These are phyloP conservation scores for Tylopilus sp. DNA, from an alignment of 768 basidiomycete genomes.

Conservation along the genomic window DNA sequence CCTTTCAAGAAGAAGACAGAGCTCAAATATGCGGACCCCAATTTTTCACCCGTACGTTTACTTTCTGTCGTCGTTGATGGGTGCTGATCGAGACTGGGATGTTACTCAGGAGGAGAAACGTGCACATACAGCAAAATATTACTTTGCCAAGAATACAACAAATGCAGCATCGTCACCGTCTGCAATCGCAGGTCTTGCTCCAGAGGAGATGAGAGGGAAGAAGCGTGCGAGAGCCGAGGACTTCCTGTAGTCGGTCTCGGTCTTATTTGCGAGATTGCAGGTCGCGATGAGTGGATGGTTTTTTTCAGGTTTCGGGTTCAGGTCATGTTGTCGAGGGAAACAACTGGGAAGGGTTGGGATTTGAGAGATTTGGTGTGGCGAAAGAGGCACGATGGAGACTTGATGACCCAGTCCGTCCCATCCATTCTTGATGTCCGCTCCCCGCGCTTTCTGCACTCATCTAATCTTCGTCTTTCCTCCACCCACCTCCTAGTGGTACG, in stretches of 20 bases:
- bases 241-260: slow-evolving; percentile 53
- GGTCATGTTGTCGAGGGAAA: slow-evolving; percentile 17
- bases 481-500: slow-evolving; percentile 9
- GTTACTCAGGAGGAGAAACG: slow-evolving; percentile 72
- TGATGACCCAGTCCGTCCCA: slow-evolving; percentile 35
- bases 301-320: slow-evolving; percentile 29
- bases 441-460: slow-evolving; percentile 26
- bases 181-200: slow-evolving; percentile 28
- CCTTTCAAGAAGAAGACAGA: slow-evolving; percentile 73
- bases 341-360: not conserved
- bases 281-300: slow-evolving; percentile 30
- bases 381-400: slow-evolving; percentile 28
- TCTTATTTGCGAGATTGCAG: slow-evolving; percentile 27
- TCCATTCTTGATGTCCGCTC: slow-evolving; percentile 29
- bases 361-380: not conserved
- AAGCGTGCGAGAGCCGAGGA: slow-evolving; percentile 87
- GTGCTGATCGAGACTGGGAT: not conserved
- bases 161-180: slow-evolving; percentile 17
- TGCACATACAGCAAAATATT: slow-evolving; percentile 61
- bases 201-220: slow-evolving; percentile 70
- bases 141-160: slow-evolving; percentile 43
- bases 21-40: slow-evolving; percentile 71
- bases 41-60: slow-evolving; percentile 69
- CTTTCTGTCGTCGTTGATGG: not conserved
- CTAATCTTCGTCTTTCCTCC: slow-evolving; percentile 17